Conservation (phyloP, 257 asterid species). For the Verbascum thapsus region DNA sequence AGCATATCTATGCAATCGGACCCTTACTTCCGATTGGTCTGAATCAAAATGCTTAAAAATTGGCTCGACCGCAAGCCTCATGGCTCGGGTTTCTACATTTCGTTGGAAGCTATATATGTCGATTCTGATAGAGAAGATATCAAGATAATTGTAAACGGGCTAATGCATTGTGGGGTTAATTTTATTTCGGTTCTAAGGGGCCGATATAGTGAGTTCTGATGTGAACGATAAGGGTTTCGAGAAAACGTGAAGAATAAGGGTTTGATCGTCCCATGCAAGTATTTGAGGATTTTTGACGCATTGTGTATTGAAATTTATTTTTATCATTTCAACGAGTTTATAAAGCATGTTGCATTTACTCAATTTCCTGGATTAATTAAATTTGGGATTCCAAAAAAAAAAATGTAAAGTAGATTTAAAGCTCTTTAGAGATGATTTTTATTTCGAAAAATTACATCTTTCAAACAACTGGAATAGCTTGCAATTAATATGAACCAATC, state of each 20-base stretch:
- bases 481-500: neutral
- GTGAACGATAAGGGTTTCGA: conserved; percentile 11
- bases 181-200: conserved; percentile 31
- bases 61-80: conserved; percentile 30
- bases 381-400: too few relatives aligned
- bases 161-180: conserved; percentile 19
- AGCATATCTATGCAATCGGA: conserved; percentile 24
- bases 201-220: conserved; percentile 16
- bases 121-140: conserved; percentile 17
- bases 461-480: neutral
- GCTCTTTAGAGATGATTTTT: too few relatives aligned
- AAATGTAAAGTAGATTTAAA: too few relatives aligned
- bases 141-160: conserved; percentile 24
- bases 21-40: conserved; percentile 26
- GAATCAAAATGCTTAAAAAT: conserved; percentile 23
- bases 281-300: conserved; percentile 40
- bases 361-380: too few relatives aligned
- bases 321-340: too few relatives aligned
- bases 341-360: too few relatives aligned
- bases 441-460: too few relatives aligned
- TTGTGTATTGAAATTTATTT: conserved; percentile 53
- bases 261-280: conserved; percentile 23
- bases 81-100: conserved; percentile 28
- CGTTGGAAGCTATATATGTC: conserved; percentile 31
- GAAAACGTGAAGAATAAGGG: conserved; percentile 17